Conservation (phyloP, 108 stramenopile genomes). For the Ochromonas danica region DNA sequence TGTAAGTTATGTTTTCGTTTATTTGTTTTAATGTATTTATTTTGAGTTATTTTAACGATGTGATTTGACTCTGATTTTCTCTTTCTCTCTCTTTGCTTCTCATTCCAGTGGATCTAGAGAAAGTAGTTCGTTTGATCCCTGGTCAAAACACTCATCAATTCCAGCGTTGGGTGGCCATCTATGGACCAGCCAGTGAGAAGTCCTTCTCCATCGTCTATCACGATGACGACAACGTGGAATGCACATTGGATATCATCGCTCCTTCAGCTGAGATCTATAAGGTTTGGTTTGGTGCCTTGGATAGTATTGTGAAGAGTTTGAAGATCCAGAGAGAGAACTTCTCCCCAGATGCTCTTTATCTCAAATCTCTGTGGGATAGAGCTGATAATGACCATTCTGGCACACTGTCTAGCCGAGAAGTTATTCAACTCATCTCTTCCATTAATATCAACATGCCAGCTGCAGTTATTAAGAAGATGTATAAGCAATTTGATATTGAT, state of each 20-base stretch:
- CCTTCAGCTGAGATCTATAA: constrained; percentile 25
- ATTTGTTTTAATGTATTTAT: too few species aligned
- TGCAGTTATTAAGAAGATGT: constrained; percentile 38
- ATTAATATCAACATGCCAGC: constrained; percentile 38
- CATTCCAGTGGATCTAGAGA: constrained; percentile 19
- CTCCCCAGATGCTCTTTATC: not conserved
- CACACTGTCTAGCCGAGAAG: constrained; percentile 47
- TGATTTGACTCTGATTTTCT: too few species aligned
- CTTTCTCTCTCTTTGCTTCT: not conserved
- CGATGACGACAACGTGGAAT: not conserved
- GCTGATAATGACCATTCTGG: constrained; percentile 50
- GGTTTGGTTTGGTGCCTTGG: not conserved
- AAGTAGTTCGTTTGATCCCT: not conserved
- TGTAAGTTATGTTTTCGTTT: not conserved
- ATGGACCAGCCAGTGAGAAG: not conserved
- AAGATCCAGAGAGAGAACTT: not conserved
- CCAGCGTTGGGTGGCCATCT: not conserved
- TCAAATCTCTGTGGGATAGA: constrained; percentile 44
- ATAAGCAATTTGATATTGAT: constrained; percentile 53
- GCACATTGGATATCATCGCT: constrained; percentile 30
- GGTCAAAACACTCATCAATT: constrained; percentile 31
- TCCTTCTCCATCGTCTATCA: constrained; percentile 30
- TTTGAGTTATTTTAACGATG: too few species aligned
- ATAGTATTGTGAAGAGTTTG: not conserved
- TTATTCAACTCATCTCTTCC: constrained; percentile 44